These are phyloP conservation scores for Dendrocalamus latiflorus DNA, from an alignment of 202 grass and related monocot genomes.

Conservation along the genomic window DNA sequence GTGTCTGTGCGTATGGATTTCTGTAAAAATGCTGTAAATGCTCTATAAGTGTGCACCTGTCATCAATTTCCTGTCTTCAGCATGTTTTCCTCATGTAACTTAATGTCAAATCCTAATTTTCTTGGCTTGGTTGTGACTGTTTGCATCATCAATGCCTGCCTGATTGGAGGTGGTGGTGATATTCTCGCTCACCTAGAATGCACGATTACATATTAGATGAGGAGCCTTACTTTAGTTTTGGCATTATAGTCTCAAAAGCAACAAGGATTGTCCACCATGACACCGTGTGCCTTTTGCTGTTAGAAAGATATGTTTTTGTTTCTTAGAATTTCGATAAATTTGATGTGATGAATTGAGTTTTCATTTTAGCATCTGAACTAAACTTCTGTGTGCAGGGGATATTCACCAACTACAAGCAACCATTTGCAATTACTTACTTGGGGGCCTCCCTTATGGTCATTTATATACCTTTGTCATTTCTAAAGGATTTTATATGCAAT, in stretches of 20 bases:
- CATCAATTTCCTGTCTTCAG: background rate
- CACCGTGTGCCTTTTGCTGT: background rate
- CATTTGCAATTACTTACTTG: slow-evolving; percentile 88
- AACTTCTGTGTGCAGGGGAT: slow-evolving; percentile 60
- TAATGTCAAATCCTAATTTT: background rate
- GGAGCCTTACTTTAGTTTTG: background rate
- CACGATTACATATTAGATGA: slow-evolving; percentile 16
- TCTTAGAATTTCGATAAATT: background rate
- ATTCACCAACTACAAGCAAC: slow-evolving; percentile 89
- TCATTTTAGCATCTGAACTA: background rate
- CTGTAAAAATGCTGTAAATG: background rate
- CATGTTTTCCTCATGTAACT: background rate
- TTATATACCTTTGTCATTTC: slow-evolving; percentile 79
- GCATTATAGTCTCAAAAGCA: background rate
- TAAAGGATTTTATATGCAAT: slow-evolving; percentile 77
- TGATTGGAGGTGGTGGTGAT: slow-evolving; percentile 12
- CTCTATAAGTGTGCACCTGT: background rate
- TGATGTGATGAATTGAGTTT: background rate
- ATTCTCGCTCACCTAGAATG: slow-evolving; percentile 22
- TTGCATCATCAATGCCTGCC: background rate
- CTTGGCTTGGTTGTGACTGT: slow-evolving; percentile 5
- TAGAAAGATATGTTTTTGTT: background rate
- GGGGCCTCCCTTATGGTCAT: slow-evolving; percentile 94
- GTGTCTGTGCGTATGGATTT: background rate
- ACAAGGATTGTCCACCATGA: background rate